Base-by-base conservation (phyloP, 1,139 yeast species). In the Wickerhamomyces sp. region DNA sequence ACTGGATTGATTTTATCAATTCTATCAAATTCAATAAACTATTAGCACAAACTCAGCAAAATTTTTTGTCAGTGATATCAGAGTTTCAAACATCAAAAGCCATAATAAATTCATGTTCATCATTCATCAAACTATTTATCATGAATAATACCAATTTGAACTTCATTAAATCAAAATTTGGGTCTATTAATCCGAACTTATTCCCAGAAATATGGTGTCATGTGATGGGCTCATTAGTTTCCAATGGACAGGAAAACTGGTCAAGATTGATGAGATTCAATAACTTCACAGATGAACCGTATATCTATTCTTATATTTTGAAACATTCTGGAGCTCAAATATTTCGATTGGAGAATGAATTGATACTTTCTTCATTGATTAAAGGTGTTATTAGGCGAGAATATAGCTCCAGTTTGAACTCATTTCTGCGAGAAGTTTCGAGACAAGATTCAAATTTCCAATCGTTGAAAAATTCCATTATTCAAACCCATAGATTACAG, bases 161-260 rank as follows among this genome's bases (percentile, higher is more conserved):
- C 10, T 44, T 44, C 26, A 27, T 51, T 17, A 42, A 37, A 17
- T 42, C 44, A 3, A 34, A 26, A 6, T 43, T 51, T 29, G 38
- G 43, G 5, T 45, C 44, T 25, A 15, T 51, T 4, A 46, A 43
- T 24, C 46, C 54, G 4, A 31, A 44, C 1, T 13, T 42, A 10
- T 45, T 35, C 22, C 54, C 53, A 5, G 45, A 43, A 2, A 31
- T 52, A 12, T 54, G 58, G 58, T 46, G 53, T 17, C 25, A 32
- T 13, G 22, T 52, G 7, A 39, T 44, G 13, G 47, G 49, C 4
- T 36, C 36, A 16, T 21, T 49, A 7, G 52, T 49, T 5, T 27
- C 38, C 6, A 21, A 36, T 13, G 49, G 48, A 1, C 14, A 44
- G 15, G 53, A 45, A 3, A 49, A 45, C 25, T 54, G 58, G 58